Evolutionary conservation across 2,329 filamentous ascomycete genomes (phyloP), one percentile per base, ranked within the genome.

Genomic region (Emydomyces testavorans): DNA sequence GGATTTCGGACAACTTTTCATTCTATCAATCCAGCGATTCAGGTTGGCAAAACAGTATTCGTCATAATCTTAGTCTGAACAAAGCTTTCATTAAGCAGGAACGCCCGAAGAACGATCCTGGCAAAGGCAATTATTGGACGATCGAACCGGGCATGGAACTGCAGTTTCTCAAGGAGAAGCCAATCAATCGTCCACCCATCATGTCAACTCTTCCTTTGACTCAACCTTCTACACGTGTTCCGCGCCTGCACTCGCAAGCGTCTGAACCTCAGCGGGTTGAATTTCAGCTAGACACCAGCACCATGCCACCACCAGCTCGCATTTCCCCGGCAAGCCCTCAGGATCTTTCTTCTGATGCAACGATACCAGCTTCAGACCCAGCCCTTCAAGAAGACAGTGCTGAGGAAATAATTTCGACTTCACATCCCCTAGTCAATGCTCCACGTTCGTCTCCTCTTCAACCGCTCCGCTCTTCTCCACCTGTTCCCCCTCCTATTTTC

Each of bases 41-140:
- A 8, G 90, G 92, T 53, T 98, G 92, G 92, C 90, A 96, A 67
- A 98, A 98, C 67, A 96, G 92, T 70, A 98, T 98, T 64, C 84
- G 92, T 28, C 92, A 98, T 67, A 98, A 98, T 58, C 79, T 98
- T 28, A 95, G 89, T 61, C 74, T 98, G 37, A 94, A 95, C 74
- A 96, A 96, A 69, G 86, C 85, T 39, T 96, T 96, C 61, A 81
- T 89, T 63, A 96, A 96, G 70, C 84, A 94, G 61, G 89, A 95
- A 65, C 79, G 92, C 50, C 88, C 89, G 49, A 96, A 96, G 72
- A 89, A 95, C 62, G 92, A 96, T 60, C 89, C 90, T 2, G 92
- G 92, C 58, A 96, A 96, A 68, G 92, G 92, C 36, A 90, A 94
- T 66, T 96, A 96, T 70, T 96, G 92, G 92, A 79, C 81, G 36